Base-by-base conservation (phyloP, 2,329 filamentous ascomycete genomes). In the Aureobasidium lini region DNA sequence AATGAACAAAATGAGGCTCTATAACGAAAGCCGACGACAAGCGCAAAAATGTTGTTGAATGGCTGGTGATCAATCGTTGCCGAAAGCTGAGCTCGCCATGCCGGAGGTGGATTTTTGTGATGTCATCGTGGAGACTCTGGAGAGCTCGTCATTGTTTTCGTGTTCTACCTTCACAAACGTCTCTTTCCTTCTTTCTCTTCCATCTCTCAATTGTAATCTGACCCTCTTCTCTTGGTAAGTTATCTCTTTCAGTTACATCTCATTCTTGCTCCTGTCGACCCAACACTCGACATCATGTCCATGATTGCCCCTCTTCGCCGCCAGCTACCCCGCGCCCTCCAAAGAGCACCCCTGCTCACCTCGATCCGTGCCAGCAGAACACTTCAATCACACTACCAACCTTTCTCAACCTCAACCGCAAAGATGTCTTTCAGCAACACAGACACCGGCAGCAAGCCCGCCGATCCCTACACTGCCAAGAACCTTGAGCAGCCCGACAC, bases 381-480 rank as follows among this genome's bases (percentile, higher is more conserved):
- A 59, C 47, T 46, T 18, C 47, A 43, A 47, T 31, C 32, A 3
- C 36, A 18, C 46, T 59, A 46, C 59, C 42, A 54, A 28, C 31
- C 56, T 39, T 52, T 52, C 34, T 57, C 48, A 52, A 59, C 53
- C 48, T 23, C 52, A 15, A 56, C 48, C 56, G 46, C 49, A 61
- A 57, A 59, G 34, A 74, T 74, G 67, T 74, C 72, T 59, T 82
- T 79, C 72, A 81, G 80, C 70, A 87, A 87, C 72, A 73, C 84
- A 40, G 73, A 79, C 63, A 84, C 83, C 43, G 84, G 83, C 69
- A 76, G 75, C 72, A 84, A 87, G 74, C 76, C 83, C 43, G 83
- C 79, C 79, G 88, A 94, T 74, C 89, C 89, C 1, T 95, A 95
- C 79, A 90, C 84, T 70, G 84, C 88, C 62, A 83, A 86, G 75